Evolutionary conservation across 202 grass and related monocot species (phyloP).

Genomic region (Miscanthus sacchariflorus): DNA sequence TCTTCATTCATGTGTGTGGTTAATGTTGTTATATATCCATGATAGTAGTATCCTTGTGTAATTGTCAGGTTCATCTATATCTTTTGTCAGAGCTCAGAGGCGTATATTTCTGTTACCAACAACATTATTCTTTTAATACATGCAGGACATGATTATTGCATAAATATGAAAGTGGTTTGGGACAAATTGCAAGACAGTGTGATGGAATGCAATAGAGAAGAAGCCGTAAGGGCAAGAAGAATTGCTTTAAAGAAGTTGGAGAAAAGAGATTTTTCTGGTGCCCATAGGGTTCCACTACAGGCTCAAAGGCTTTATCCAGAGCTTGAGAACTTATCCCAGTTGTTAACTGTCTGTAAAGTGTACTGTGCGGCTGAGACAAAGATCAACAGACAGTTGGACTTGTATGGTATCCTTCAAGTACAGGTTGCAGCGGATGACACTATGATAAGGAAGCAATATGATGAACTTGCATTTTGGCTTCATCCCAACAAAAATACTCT

Average conservation of each 20-base stretch:
- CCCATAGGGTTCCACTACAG: constrained; percentile 56
- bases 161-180: not conserved
- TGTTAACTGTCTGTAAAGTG: too few relatives aligned
- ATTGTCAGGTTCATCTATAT: not conserved
- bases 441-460: too few relatives aligned
- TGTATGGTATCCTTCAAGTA: too few relatives aligned
- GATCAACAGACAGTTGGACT: too few relatives aligned
- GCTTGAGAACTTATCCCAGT: constrained; percentile 53
- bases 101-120: not conserved
- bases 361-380: too few relatives aligned
- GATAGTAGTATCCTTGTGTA: not conserved
- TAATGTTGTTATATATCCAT: not conserved
- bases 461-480: too few relatives aligned
- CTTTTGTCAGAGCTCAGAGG: not conserved
- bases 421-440: too few relatives aligned
- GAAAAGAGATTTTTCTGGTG: constrained; percentile 49
- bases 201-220: too few relatives aligned
- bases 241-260: constrained; percentile 58
- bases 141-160: constrained; percentile 16
- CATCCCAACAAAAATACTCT: too few relatives aligned
- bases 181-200: not conserved
- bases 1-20: not conserved
- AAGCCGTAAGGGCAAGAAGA: too few relatives aligned
- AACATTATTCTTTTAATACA: constrained; percentile 6
- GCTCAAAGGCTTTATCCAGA: constrained; percentile 54